Percentiles rank a stretch among this genome's conserved stretches.
These are phyloP conservation scores for Erigeron canadensis DNA, from an alignment of 129 eudicot genomes.

Conservation along the genomic window DNA sequence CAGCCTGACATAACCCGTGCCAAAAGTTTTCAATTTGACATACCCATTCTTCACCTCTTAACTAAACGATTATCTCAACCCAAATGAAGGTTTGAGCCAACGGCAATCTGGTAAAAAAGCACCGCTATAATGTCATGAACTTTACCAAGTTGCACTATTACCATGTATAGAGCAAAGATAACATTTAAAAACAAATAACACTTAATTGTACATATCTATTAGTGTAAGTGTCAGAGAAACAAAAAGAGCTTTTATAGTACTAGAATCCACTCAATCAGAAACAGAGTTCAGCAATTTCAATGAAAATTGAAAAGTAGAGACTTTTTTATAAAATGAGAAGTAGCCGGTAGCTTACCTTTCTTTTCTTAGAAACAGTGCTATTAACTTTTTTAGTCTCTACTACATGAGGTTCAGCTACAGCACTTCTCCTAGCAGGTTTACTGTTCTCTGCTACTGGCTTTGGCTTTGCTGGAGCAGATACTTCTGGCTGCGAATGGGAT, in stretches of 20 bases:
- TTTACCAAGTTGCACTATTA: background rate
- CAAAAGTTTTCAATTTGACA: background rate
- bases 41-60: background rate
- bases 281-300: background rate
- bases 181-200: background rate
- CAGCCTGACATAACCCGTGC: background rate
- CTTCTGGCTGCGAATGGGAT: slow-evolving; percentile 41
- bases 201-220: background rate
- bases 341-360: slow-evolving; percentile 44
- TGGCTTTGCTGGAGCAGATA: slow-evolving; percentile 54
- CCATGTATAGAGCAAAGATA: background rate
- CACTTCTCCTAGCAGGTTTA: slow-evolving; percentile 62
- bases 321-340: background rate
- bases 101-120: background rate
- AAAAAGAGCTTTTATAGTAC: background rate
- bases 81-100: background rate
- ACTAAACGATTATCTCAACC: background rate
- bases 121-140: background rate
- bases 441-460: slow-evolving; percentile 49
- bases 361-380: slow-evolving; percentile 57
- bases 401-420: slow-evolving; percentile 51
- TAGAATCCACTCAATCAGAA: background rate
- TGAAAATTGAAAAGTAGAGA: background rate
- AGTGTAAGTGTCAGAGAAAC: background rate
- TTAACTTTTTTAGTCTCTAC: slow-evolving; percentile 57